phyloP scores from a whole-genome alignment of 2,329 filamentous ascomycete species.

The Sphaceloma murrayae region DNA sequence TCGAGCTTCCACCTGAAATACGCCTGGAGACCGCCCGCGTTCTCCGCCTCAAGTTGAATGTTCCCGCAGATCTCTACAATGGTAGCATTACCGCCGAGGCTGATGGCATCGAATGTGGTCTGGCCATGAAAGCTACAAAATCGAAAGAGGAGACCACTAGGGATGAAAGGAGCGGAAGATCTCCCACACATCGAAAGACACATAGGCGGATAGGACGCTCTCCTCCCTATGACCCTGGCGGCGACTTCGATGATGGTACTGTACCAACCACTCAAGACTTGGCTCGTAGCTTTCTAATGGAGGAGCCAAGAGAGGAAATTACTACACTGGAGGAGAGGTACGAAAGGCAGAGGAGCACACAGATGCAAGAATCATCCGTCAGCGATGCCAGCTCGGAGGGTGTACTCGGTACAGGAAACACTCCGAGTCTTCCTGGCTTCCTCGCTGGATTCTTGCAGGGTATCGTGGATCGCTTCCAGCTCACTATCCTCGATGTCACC shows the following conservation, averaged over 20 bases:
- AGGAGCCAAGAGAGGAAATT: slow-evolving; percentile 57
- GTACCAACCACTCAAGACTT: slow-evolving; percentile 63
- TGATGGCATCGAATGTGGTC: slow-evolving; percentile 65
- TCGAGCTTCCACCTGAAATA: slow-evolving; percentile 65
- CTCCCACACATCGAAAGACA: slow-evolving; percentile 29
- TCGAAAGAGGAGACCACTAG: slow-evolving; percentile 29
- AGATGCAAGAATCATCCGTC: slow-evolving; percentile 51
- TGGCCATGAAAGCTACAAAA: slow-evolving; percentile 21
- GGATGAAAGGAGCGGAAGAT: slow-evolving; percentile 22
- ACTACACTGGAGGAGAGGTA: slow-evolving; percentile 60
- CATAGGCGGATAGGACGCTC: slow-evolving; percentile 29
- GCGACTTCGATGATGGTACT: slow-evolving; percentile 25
- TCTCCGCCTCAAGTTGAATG: slow-evolving; percentile 64
- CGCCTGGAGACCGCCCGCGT: slow-evolving; percentile 66
- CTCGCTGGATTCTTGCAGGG: slow-evolving; percentile 64
- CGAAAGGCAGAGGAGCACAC: slow-evolving; percentile 46
- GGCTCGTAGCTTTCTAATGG: slow-evolving; percentile 67
- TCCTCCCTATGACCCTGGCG: slow-evolving; percentile 22
- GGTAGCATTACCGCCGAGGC: slow-evolving; percentile 75
- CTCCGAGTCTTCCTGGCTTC: slow-evolving; percentile 59
- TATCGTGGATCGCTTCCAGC: slow-evolving; percentile 59
- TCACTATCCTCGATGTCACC: slow-evolving; percentile 55
- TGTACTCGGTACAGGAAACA: slow-evolving; percentile 58
- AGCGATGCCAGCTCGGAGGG: slow-evolving; percentile 47
- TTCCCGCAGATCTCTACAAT: slow-evolving; percentile 80